Conservation (phyloP, 1,139 yeast species). For the Candida pseudoviswanathii region DNA sequence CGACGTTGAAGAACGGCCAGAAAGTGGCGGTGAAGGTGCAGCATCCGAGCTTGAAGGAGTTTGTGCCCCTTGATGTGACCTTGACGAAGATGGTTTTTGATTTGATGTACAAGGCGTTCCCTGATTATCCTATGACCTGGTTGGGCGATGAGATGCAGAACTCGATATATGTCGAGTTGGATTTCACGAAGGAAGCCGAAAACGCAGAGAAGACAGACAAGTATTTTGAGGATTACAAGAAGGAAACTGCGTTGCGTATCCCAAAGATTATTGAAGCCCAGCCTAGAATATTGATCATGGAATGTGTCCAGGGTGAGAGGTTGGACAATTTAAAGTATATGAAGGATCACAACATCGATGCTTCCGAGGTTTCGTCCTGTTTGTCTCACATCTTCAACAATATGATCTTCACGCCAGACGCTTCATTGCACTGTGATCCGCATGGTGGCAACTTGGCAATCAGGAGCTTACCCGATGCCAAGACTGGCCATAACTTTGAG, state of each 20-base stretch:
- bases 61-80: slow-evolving; percentile 86
- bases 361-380: slow-evolving; percentile 81
- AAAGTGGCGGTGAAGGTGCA: slow-evolving; percentile 93
- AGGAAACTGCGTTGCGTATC: slow-evolving; percentile 72
- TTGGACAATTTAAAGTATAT: slow-evolving; percentile 75
- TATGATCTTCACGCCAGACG: slow-evolving; percentile 93
- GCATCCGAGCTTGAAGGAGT: slow-evolving; percentile 85
- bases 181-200: slow-evolving; percentile 82
- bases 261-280: slow-evolving; percentile 73
- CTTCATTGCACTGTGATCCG: slow-evolving; percentile 95
- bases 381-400: slow-evolving; percentile 87
- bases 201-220: slow-evolving; percentile 72
- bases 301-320: slow-evolving; percentile 78
- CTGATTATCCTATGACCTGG: slow-evolving; percentile 94
- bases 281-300: slow-evolving; percentile 82
- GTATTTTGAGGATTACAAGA: slow-evolving; percentile 60
- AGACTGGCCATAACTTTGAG: slow-evolving; percentile 76
- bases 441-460: slow-evolving; percentile 97
- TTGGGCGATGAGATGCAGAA: slow-evolving; percentile 86
- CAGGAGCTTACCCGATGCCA: slow-evolving; percentile 40
- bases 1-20: slow-evolving; percentile 63
- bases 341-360: slow-evolving; percentile 61
- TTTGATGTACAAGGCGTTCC: slow-evolving; percentile 76
- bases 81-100: slow-evolving; percentile 77
- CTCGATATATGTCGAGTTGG: slow-evolving; percentile 85